These are phyloP conservation scores for Leptographium radiaticola DNA, from an alignment of 2,329 filamentous ascomycete species.

Conservation along the genomic window DNA sequence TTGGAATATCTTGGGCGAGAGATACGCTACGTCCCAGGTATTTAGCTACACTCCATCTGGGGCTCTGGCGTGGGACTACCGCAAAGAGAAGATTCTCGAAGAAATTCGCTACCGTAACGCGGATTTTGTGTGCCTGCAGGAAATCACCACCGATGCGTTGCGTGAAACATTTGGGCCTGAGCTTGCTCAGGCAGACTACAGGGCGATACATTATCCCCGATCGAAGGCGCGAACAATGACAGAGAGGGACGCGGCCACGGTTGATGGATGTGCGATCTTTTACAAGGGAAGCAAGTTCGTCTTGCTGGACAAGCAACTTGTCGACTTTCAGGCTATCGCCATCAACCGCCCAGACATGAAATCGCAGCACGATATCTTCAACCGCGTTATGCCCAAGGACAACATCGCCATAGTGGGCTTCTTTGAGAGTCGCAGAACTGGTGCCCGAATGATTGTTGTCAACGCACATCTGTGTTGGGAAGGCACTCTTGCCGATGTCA, in stretches of 20 bases:
- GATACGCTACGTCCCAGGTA: constrained; percentile 70
- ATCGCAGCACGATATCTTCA: constrained; percentile 93
- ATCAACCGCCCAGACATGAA: constrained; percentile 97
- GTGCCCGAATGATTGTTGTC: constrained; percentile 81
- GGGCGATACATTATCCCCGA: constrained; percentile 86
- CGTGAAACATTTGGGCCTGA: constrained; percentile 83
- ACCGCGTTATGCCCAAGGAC: constrained; percentile 95
- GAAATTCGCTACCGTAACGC: constrained; percentile 70
- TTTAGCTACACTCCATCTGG: constrained; percentile 84
- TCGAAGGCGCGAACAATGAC: constrained; percentile 83
- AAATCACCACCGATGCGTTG: constrained; percentile 85
- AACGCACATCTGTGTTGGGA: constrained; percentile 97
- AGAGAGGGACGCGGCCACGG: constrained; percentile 74
- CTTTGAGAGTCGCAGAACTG: constrained; percentile 81
- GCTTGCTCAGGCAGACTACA: constrained; percentile 78
- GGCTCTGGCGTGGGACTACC: constrained; percentile 77
- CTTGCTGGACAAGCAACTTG: constrained; percentile 81
- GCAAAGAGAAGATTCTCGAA: constrained; percentile 67
- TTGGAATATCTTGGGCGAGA: constrained; percentile 93
- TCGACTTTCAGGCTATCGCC: constrained; percentile 83
- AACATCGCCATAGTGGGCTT: constrained; percentile 89
- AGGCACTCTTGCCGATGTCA: constrained; percentile 79
- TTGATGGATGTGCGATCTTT: constrained; percentile 94
- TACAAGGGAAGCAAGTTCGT: constrained; percentile 82
- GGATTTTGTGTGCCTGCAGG: constrained; percentile 86